Evolutionary conservation across 495 filamentous ascomycete genomes (phyloP), one percentile per base, ranked within the genome.

Genomic region (Penicillium lagena): DNA sequence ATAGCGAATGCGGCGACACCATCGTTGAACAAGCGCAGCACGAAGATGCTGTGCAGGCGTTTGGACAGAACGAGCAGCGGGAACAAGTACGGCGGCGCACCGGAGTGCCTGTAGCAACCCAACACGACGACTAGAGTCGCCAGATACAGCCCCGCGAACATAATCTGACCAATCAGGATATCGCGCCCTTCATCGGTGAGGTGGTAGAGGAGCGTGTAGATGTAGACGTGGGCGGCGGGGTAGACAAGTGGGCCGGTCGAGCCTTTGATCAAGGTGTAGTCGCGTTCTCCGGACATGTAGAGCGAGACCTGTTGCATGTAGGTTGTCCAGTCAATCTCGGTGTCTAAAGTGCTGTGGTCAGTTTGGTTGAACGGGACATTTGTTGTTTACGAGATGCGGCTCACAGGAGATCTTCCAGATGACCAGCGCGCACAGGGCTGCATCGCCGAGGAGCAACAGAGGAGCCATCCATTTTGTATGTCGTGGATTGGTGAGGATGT

Each of bases 311-410:
- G 93, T 53, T 96, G 76, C 90, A 97, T 97, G 63, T 98, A 98
- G 2, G 91, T 89, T 41, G 72, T 76, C 93, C 93, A 98, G 66
- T 98, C 93, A 57, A 98, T 98, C 62, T 98, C 93, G 35, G 93
- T 98, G 63, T 98, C 93, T 97, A 55, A 27, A 39, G 34, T 33
- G 12, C 17, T 11, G 39, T 29, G 34, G 46, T 57, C 56, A 63
- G 54, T 15, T 33, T 34, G 27, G 27, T 46, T 14, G 37, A 41
- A 39, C 41, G 41, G 35, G 34, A 45, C 40, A 44, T 27, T 42
- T 12, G 29, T 22, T 22, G 22, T 22, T 3, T 2, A 4, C 22
- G 22, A 22, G 38, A 38, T 33, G 15, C 10, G 46, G 45, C 83
- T 69, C 72, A 96, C 91, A 98, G 33, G 90, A 81, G 42, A 96